Percentiles rank a stretch among this genome's conserved stretches.
Evolutionary conservation across 805 yeast species (phyloP).

Genomic region (Myxozyma sirexii): DNA sequence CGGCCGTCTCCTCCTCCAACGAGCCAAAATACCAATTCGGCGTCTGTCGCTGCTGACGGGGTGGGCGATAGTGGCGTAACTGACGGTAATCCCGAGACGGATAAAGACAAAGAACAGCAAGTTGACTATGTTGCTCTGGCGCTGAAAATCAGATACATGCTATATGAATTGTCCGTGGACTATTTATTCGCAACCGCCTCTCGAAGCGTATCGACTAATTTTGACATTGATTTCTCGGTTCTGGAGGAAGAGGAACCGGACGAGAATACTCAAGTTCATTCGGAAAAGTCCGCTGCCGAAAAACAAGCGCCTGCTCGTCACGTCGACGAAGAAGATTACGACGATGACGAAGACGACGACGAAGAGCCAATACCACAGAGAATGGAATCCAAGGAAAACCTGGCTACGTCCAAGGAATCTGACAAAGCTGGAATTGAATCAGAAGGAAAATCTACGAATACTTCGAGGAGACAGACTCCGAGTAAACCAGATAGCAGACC

Average conservation of each 20-base stretch:
- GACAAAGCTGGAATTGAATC: not conserved
- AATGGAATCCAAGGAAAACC: not conserved
- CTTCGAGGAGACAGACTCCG: too few relatives aligned
- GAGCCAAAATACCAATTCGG: not conserved
- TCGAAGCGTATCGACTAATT: conserved; percentile 12
- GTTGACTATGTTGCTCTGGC: conserved; percentile 44
- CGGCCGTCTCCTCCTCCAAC: conserved; percentile 11
- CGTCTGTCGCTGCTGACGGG: not conserved
- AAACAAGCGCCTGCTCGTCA: conserved; percentile 15
- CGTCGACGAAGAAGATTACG: conserved; percentile 39
- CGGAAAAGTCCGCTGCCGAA: not conserved
- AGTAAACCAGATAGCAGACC: conserved; percentile 3
- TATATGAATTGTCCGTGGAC: conserved; percentile 43
- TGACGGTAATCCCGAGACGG: not conserved
- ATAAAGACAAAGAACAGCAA: conserved; percentile 1
- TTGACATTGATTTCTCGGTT: conserved; percentile 36
- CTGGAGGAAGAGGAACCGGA: conserved; percentile 33
- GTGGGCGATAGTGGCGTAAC: not conserved
- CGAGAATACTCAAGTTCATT: not conserved
- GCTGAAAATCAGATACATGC: conserved; percentile 47
- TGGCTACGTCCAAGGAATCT: not conserved
- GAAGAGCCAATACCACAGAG: conserved; percentile 31
- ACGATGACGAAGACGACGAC: conserved; percentile 42
- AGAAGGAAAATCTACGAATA: not conserved
- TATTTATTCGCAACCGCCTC: conserved; percentile 36